Base-by-base conservation (phyloP, 1,284 basidiomycete species). In the Apiotrichum veenhuisii region DNA sequence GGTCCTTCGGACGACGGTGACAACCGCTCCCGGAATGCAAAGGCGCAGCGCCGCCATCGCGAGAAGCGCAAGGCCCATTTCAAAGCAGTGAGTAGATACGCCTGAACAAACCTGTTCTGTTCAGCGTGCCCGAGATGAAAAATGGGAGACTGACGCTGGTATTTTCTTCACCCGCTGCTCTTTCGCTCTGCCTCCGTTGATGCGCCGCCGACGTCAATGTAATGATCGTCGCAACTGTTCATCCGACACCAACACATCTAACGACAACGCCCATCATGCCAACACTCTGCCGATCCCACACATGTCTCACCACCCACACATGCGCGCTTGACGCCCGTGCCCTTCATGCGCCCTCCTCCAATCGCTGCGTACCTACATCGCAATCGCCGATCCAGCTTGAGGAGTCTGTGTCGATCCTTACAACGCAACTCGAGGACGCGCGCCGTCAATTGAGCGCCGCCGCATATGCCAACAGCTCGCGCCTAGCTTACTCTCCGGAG, bases 31-130 rank as follows among this genome's bases (percentile, higher is more conserved):
- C 84, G 88, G 78, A 90, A 89, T 78, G 88, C 88, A 56, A 89
- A 88, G 73, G 91, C 90, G 4, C 90, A 94, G 79, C 89, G 90
- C 52, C 81, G 90, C 67, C 90, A 93, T 80, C 84, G 90, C 55
- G 91, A 90, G 72, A 93, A 93, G 78, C 83, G 91, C 76, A 93
- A 93, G 80, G 90, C 89, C 14, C 91, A 93, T 79, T 89, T 93
- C 69, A 89, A 91, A 68, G 86, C 90, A 79, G 89, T 89, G 61
- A 63, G 82, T 77, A 17, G 20, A 17, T 15, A 20, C 25, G n/a
- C 17, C 11, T 11, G 20, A 23, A 17, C 46, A 17, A 20, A 17
- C n/a, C 9, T 8, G 40, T n/a, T 41, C 20, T 11, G 37, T 17
- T 17, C 37, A 9, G 5, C 11, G 40, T 41, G 40, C 40, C 40